Base-by-base conservation (phyloP, 345 rosid genomes). In the Lagerstroemia speciosa region DNA sequence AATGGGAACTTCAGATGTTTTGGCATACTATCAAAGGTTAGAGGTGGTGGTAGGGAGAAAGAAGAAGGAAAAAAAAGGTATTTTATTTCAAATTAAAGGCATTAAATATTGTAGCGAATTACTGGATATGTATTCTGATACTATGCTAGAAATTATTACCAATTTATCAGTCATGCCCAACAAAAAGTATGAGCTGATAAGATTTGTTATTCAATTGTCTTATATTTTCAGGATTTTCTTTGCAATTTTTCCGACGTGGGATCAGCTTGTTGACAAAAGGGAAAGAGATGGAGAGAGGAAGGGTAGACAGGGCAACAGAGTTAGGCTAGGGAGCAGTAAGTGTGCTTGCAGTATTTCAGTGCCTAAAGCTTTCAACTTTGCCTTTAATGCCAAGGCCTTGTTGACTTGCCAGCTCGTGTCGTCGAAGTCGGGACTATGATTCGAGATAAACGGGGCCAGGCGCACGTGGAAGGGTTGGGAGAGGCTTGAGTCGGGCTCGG, bases 1-100 rank as follows among this genome's bases (percentile, higher is more conserved):
- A 76, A 73, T 76, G 83, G 88, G 80, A 79, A 74, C 76, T 84
- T 74, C 58, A 65, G 70, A 48, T 48, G 55, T 48, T 48, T 48
- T 22, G 3, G 24, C 55, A 48, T 24, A 48, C 55, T 48, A 24
- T 19, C 55, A 48, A 48, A 16, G 22, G n/a, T 16, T 17, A 73
- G 69, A 70, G 60, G 67, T 38, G 69, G 14, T 26, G 68, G 37
- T 16, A 33, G 57, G 62, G 29, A 58, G 34, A 58, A 58, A 64
- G 74, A 66, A 19, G 62, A 45, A 27, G 64, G 33, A 62, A 53
- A 31, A 71, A 27, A 43, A 61, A 27, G 50, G 46, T 48, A 58
- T 38, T 69, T 61, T 31, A 48, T 37, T 70, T 46, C 67, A 63
- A 62, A 8, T n/a, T 15, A 69, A 55, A 67, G 40, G 3, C 29